Base-by-base conservation (phyloP, 768 basidiomycete species). In the Boletus edulis region DNA sequence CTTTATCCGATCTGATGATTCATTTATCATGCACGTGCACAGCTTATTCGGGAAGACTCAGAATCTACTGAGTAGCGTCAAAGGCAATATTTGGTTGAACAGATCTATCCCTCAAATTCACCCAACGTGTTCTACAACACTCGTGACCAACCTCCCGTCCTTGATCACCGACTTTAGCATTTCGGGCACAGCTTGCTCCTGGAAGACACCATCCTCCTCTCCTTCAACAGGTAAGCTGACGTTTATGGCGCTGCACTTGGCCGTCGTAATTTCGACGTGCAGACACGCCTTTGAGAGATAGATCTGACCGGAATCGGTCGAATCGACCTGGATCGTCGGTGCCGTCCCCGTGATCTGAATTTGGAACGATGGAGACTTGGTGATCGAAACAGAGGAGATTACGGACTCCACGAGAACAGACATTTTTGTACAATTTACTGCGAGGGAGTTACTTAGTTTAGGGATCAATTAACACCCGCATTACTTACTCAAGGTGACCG, bases 201-300 rank as follows among this genome's bases (percentile, higher is more conserved):
- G 82, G 63, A 94, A 98, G 43, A 95, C 78, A 7, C 94, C 96
- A 11, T 96, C 93, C 68, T 97, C 94, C 60, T 94, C 93, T 17
- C 85, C 91, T 60, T 85, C 85, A 1, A 88, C 84, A 0, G 94
- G 94, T 20, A 98, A 67, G 61, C 83, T 91, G 59, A 99, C 78
- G 73, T 98, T 99, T 72, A 99, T 89, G 32, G 85, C 79, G 64
- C 90, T 93, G 72, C 92, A 95, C 73, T 98, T 98, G 48, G 93
- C 88, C 0, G 94, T 96, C 29, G 91, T 91, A 63, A 99, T 89
- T 74, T 98, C 94, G 11, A 84, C 80, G 52, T 70, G 81, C 48
- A 98, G 77, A 61, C 87, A 88, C 13, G 81, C 84, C 66, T 86
- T 89, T 22, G 92, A 94, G 38, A 99, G 81, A 74, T 91, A 99